A percentile compares a stretch with the other conserved stretches of the same genome.
Conservation (phyloP, 352 stramenopile species). For the Pythium guiyangense region DNA sequence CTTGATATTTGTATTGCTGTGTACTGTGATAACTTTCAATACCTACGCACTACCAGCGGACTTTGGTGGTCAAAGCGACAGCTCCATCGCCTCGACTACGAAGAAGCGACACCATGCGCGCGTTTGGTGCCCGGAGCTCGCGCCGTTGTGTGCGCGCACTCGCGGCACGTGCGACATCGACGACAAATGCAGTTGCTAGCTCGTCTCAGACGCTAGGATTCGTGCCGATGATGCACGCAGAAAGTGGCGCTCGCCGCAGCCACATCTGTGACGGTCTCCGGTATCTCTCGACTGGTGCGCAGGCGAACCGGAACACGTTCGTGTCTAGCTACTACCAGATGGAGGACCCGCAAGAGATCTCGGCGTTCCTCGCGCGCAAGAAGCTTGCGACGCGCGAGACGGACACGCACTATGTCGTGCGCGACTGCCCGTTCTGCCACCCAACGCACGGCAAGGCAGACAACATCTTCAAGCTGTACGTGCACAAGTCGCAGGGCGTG, state of each 20-base stretch:
- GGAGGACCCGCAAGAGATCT: conserved; percentile 60
- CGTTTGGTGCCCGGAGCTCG: conserved; percentile 17
- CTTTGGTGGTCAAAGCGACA: not conserved
- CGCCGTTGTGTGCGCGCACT: conserved; percentile 14
- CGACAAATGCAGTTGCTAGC: not conserved
- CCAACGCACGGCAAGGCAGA: conserved; percentile 69
- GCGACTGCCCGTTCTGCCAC: conserved; percentile 87
- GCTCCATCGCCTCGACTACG: too few species aligned
- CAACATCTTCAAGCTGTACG: conserved; percentile 92
- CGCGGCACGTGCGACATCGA: not conserved
- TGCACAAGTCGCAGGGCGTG: conserved; percentile 81
- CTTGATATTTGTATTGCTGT: too few species aligned
- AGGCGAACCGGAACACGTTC: conserved; percentile 39
- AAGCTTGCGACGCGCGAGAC: conserved; percentile 56
- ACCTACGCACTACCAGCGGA: too few species aligned
- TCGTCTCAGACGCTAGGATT: not conserved
- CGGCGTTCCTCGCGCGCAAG: conserved; percentile 72
- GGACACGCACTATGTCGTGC: conserved; percentile 74
- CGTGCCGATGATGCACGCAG: conserved; percentile 1
- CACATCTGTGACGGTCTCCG: conserved; percentile 7
- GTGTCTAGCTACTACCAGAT: conserved; percentile 80
- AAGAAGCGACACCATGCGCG: conserved; percentile 14
- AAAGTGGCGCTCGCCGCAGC: not conserved
- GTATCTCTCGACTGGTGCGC: conserved; percentile 15
- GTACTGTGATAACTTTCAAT: too few species aligned